Evolutionary conservation across 2,329 filamentous ascomycete species (phyloP), one percentile per base, ranked within the genome.

Genomic region (Colletotrichum lupini): DNA sequence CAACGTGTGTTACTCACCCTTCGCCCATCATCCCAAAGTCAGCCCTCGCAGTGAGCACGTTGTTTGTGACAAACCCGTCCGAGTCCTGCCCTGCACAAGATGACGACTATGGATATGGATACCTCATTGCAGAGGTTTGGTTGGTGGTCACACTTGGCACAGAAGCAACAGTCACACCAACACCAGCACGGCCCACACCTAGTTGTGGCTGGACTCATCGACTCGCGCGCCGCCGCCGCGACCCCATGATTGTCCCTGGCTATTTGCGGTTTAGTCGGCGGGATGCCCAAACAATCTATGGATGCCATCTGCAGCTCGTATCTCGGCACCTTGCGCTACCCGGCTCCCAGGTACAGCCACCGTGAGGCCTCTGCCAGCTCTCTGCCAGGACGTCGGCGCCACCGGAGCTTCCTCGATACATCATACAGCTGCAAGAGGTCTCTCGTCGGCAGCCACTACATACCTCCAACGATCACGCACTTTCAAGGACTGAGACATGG

Each of bases 141-240:
- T 35, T 42, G 30, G 37, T 32, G 8, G 19, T 37, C 58, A 61
- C 32, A 22, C 32, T 42, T 22, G 58, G 30, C 19, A 24, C 37
- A 26, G 11, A 42, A 0, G 55, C 35, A 35, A 35, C 30, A 65
- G 66, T 60, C 70, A 73, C 58, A 28, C 37, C 37, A 42, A 49
- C 42, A 49, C 60, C 46, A 65, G 70, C 70, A 61, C 67, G 60
- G 53, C 30, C 55, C 56, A 37, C 65, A 61, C 55, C 66, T 46
- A 73, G 67, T 57, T 65, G 60, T 65, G 70, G 70, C 66, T 69
- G 42, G 30, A 26, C 66, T 68, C 22, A 22, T 68, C 52, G 9
- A 53, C 16, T n/a, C 9, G 42, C 26, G 24, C 5, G 24, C 5
- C 14, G 12, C 57, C 64, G 52, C 32, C 22, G 16, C 30, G 55